phyloP scores from a whole-genome alignment of 1,284 basidiomycete genomes.

The Gomphus bonarii region DNA sequence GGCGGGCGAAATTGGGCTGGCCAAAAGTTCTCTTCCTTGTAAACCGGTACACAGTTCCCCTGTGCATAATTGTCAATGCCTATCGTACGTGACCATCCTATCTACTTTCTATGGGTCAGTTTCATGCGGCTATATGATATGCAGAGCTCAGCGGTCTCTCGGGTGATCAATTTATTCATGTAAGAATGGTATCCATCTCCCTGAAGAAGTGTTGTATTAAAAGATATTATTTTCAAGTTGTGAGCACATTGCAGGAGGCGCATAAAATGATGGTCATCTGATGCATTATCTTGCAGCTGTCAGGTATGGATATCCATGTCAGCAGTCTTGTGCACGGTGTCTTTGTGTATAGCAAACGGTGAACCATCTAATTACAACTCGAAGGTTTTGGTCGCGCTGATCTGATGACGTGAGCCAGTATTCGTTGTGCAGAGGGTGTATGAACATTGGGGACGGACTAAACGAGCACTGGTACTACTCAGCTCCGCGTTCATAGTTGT shows the following conservation, averaged over 20 bases:
- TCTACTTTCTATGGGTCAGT: no score
- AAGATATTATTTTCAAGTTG: no score
- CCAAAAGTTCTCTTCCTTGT: constrained; percentile 1
- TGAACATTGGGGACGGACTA: not conserved
- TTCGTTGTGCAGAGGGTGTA: constrained; percentile 3
- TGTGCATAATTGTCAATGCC: not conserved
- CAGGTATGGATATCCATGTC: no score
- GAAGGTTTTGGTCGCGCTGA: not conserved
- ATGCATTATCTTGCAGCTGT: no score
- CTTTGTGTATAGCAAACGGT: constrained; percentile 1
- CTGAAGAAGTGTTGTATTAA: no score
- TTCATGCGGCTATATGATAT: no score
- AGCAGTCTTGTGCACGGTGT: no score
- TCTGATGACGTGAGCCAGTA: not conserved
- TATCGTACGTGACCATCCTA: no score
- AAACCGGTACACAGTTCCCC: constrained; percentile 2
- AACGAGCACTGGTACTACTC: not conserved
- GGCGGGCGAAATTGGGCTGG: not conserved
- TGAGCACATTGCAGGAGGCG: not conserved
- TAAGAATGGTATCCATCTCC: no score
- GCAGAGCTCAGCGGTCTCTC: no score
- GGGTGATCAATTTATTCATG: no score
- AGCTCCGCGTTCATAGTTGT: not conserved
- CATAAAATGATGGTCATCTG: no score
- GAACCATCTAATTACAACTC: not conserved